Evolutionary conservation across 305 asterid species (phyloP).

Genomic region (Fraxinus baroniana): DNA sequence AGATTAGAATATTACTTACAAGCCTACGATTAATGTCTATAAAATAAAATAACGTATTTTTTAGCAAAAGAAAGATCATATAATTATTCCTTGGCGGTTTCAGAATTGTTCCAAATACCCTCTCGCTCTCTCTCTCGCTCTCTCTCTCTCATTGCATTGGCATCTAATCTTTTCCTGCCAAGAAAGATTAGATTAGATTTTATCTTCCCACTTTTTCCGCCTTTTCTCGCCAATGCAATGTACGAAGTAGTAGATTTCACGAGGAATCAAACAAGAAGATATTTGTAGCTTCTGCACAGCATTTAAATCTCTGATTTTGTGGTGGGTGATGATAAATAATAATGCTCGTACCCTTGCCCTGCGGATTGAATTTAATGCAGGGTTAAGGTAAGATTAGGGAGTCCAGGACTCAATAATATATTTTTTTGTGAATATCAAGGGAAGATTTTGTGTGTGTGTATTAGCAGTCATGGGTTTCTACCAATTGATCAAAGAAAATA

Average conservation of each 20-base stretch:
- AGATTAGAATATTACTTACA: background rate
- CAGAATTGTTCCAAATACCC: background rate
- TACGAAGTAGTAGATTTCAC: background rate
- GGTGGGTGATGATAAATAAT: background rate
- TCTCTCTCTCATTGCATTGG: background rate
- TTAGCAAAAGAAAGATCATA: background rate
- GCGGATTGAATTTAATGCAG: background rate
- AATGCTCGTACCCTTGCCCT: background rate
- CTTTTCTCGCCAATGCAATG: background rate
- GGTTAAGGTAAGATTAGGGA: background rate
- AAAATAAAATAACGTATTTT: background rate
- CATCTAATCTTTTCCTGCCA: background rate
- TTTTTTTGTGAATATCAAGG: background rate
- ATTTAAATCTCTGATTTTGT: background rate
- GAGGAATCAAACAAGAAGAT: background rate
- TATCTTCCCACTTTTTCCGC: background rate
- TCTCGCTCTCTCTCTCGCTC: background rate
- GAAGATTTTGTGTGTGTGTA: background rate
- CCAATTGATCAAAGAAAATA: slow-evolving; percentile 21
- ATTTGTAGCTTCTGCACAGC: background rate
- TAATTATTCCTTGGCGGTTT: background rate
- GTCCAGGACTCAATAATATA: background rate
- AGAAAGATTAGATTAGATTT: too few species aligned
- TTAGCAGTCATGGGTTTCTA: slow-evolving; percentile 18
- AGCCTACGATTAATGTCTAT: background rate